Evolutionary conservation across 192 early-diverging fungal species (phyloP).

Genomic region (Entomortierella beljakovae): DNA sequence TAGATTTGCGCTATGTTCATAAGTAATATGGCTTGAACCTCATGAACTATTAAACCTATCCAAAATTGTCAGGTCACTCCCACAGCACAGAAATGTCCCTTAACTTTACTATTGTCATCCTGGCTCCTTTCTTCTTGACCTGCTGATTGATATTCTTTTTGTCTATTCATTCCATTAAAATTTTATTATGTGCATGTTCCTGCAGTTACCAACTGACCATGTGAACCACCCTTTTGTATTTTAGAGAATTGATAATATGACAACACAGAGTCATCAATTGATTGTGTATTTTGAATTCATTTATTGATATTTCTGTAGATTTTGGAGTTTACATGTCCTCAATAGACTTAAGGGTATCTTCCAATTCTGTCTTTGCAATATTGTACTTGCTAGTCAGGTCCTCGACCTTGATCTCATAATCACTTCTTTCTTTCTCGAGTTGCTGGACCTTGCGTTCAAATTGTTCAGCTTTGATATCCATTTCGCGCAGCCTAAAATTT

Average conservation of each 20-base stretch:
- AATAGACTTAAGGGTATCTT: slow-evolving; percentile 76
- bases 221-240: not conserved
- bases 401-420: slow-evolving; percentile 79
- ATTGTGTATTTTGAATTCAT: not conserved
- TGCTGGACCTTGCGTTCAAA: slow-evolving; percentile 89
- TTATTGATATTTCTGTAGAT: not conserved
- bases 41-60: no score
- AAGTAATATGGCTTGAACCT: no score
- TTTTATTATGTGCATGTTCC: not conserved
- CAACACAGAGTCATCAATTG: no score
- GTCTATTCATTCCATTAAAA: not conserved
- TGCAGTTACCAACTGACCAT: not conserved
- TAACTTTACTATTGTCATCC: no score
- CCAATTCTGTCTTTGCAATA: slow-evolving; percentile 76
- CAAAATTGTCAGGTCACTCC: no score
- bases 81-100: no score
- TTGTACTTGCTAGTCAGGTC: slow-evolving; percentile 74
- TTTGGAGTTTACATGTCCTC: slow-evolving; percentile 75
- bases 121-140: no score
- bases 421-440: slow-evolving; percentile 75
- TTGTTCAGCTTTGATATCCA: slow-evolving; percentile 86
- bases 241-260: no score
- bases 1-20: no score
- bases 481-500: slow-evolving; percentile 66
- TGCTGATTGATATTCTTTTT: not conserved